Evolutionary conservation across 768 basidiomycete species (phyloP).

Genomic region (Panellus pusillus): DNA sequence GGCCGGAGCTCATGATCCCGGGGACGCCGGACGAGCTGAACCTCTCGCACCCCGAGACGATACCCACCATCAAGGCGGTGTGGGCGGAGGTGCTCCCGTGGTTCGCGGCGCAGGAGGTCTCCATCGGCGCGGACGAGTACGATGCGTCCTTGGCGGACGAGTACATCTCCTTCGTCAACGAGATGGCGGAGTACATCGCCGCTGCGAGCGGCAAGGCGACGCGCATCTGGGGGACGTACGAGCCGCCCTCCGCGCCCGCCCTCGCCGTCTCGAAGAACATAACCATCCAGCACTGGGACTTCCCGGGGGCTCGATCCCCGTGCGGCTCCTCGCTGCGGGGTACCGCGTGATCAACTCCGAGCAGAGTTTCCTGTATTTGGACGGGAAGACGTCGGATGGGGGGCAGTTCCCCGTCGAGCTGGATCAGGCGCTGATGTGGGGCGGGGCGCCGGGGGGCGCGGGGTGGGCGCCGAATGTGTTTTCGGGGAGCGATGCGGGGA

Average conservation of each 20-base stretch:
- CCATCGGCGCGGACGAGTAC: slow-evolving; percentile 50
- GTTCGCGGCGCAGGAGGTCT: slow-evolving; percentile 40
- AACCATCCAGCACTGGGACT: slow-evolving; percentile 47
- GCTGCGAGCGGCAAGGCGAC: slow-evolving; percentile 35
- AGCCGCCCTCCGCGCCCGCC: slow-evolving; percentile 33
- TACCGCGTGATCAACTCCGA: slow-evolving; percentile 39
- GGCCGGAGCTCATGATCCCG: slow-evolving; percentile 37
- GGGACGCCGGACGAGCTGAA: slow-evolving; percentile 38
- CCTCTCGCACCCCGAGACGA: slow-evolving; percentile 40
- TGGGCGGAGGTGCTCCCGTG: slow-evolving; percentile 43
- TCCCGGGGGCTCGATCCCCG: slow-evolving; percentile 34
- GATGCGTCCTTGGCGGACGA: slow-evolving; percentile 35
- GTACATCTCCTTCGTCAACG: slow-evolving; percentile 44
- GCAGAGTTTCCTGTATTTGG: slow-evolving; percentile 35
- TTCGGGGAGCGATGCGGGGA: slow-evolving; percentile 26
- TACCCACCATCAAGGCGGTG: slow-evolving; percentile 41
- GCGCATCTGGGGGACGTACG: slow-evolving; percentile 43
- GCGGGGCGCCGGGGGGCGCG: slow-evolving; percentile 28
- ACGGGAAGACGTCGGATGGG: slow-evolving; percentile 34
- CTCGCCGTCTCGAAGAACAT: slow-evolving; percentile 38
- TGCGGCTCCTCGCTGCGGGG: slow-evolving; percentile 33
- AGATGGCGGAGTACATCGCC: slow-evolving; percentile 39
- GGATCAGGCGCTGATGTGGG: slow-evolving; percentile 31
- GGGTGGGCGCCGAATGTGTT: slow-evolving; percentile 41
- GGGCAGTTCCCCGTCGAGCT: slow-evolving; percentile 35